A percentile compares a stretch with the other conserved stretches of the same genome.
phyloP scores from a whole-genome alignment of 805 yeast genomes.

The Kodamaea kakaduensis region DNA sequence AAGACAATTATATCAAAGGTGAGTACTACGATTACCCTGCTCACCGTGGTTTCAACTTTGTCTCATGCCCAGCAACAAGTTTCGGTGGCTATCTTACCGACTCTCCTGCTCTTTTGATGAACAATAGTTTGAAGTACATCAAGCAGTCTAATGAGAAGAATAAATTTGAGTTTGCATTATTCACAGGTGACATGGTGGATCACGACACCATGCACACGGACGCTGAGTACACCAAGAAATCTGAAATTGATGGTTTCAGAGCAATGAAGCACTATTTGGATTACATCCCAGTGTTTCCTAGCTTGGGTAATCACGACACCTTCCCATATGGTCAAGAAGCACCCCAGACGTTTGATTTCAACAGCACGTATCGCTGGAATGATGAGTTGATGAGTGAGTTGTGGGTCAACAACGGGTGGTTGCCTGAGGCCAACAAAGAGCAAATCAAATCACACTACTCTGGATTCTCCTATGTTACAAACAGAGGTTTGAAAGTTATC shows the following conservation, averaged over 20 bases:
- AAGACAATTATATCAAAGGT: conserved; percentile 26
- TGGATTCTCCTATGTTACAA: conserved; percentile 56
- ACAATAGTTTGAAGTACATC: conserved; percentile 50
- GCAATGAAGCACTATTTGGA: conserved; percentile 51
- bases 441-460: conserved; percentile 48
- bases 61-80: conserved; percentile 51
- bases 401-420: conserved; percentile 37
- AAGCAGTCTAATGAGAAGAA: conserved; percentile 30
- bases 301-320: conserved; percentile 68
- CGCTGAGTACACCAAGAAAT: conserved; percentile 61
- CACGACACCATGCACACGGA: conserved; percentile 53
- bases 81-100: conserved; percentile 66
- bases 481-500: conserved; percentile 55
- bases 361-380: conserved; percentile 35
- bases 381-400: conserved; percentile 34
- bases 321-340: conserved; percentile 72
- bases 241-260: conserved; percentile 66
- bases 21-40: conserved; percentile 30
- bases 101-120: conserved; percentile 58
- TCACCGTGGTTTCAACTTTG: conserved; percentile 26
- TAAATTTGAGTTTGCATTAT: conserved; percentile 56
- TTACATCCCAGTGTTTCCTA: conserved; percentile 55
- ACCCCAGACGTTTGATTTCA: conserved; percentile 33
- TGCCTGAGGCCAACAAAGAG: conserved; percentile 21
- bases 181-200: conserved; percentile 74